A percentile compares a stretch with the other conserved stretches of the same genome.
phyloP scores from a whole-genome alignment of 1,139 yeast genomes.

The Nakaseomyces nivariensis region DNA sequence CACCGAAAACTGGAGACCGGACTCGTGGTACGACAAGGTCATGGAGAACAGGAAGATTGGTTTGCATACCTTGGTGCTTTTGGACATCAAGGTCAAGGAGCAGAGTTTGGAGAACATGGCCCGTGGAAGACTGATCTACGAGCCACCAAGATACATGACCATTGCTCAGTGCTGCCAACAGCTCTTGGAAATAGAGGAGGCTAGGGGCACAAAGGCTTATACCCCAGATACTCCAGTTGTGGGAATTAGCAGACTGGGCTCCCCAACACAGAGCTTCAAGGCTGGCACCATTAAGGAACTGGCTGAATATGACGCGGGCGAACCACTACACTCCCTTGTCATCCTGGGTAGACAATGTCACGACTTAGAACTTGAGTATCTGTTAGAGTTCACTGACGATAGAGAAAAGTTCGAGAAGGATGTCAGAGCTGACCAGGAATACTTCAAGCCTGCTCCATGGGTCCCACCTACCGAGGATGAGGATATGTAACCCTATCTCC shows the following conservation, averaged over 20 bases:
- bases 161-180: slow-evolving; percentile 85
- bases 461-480: slow-evolving; percentile 33
- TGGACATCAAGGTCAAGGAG: slow-evolving; percentile 94
- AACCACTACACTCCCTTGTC: slow-evolving; percentile 84
- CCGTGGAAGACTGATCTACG: slow-evolving; percentile 82
- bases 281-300: slow-evolving; percentile 76
- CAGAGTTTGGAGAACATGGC: slow-evolving; percentile 93
- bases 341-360: slow-evolving; percentile 91
- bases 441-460: slow-evolving; percentile 47
- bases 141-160: slow-evolving; percentile 95
- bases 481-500: not conserved
- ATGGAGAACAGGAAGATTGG: slow-evolving; percentile 86
- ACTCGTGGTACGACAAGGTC: slow-evolving; percentile 81
- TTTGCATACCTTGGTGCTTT: slow-evolving; percentile 73
- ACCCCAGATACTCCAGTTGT: slow-evolving; percentile 85
- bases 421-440: slow-evolving; percentile 64
- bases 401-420: slow-evolving; percentile 48
- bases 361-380: slow-evolving; percentile 80
- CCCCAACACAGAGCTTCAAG: slow-evolving; percentile 71
- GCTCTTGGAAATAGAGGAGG: slow-evolving; percentile 75
- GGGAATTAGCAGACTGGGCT: slow-evolving; percentile 83
- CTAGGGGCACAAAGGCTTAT: slow-evolving; percentile 64
- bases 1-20: slow-evolving; percentile 94
- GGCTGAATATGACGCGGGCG: slow-evolving; percentile 80
- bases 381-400: slow-evolving; percentile 67